A percentile compares a stretch with the other conserved stretches of the same genome.
Evolutionary conservation across 345 rosid species (phyloP).

Genomic region (Erodium maritimum): DNA sequence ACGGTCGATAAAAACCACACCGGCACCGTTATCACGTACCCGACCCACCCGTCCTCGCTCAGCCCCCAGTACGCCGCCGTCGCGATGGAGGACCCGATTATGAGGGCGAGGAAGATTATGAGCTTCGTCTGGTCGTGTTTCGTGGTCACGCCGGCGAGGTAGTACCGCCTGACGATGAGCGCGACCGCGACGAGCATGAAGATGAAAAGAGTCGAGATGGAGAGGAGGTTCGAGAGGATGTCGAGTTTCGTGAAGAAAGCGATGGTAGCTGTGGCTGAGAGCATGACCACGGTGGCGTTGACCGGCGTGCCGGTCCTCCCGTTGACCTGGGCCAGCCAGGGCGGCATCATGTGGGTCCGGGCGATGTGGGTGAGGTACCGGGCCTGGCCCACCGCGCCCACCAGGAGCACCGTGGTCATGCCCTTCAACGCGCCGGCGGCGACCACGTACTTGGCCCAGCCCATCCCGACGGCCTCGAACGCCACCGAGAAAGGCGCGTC

Average conservation of each 20-base stretch:
- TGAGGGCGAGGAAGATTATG: conserved; percentile 11
- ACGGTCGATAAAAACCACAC: conserved; percentile 27
- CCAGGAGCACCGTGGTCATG: conserved; percentile 34
- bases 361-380: conserved; percentile 41
- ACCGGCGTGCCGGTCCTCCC: conserved; percentile 28
- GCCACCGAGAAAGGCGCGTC: conserved; percentile 34
- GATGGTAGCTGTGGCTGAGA: conserved; percentile 23
- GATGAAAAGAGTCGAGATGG: conserved; percentile 32
- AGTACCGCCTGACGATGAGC: conserved; percentile 30
- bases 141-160: conserved; percentile 20
- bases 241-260: conserved; percentile 30
- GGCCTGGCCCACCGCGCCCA: conserved; percentile 34
- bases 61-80: conserved; percentile 23
- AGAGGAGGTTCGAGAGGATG: conserved; percentile 26
- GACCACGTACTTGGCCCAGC: conserved; percentile 38
- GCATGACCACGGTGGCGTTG: conserved; percentile 31
- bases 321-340: conserved; percentile 32
- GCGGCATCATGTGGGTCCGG: conserved; percentile 44
- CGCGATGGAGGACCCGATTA: conserved; percentile 23
- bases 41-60: conserved; percentile 24
- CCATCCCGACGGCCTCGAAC: conserved; percentile 25
- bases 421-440: conserved; percentile 34
- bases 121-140: conserved; percentile 15
- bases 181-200: conserved; percentile 33
- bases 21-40: conserved; percentile 22